Conservation (phyloP, 257 asterid genomes). For the Salvia hispanica region DNA sequence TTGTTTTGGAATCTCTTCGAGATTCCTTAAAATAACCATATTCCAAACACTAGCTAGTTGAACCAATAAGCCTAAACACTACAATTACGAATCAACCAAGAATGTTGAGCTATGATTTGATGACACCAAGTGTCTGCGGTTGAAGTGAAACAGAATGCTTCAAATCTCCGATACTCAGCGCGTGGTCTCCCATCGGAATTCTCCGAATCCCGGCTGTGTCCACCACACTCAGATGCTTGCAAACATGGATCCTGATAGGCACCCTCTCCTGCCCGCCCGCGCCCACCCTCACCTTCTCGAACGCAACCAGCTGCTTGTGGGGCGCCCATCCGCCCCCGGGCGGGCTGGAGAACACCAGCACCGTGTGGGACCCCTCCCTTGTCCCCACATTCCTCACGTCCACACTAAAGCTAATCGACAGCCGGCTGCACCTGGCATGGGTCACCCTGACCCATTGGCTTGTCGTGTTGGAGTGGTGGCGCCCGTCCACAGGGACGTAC, state of each 20-base stretch:
- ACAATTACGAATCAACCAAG: background rate
- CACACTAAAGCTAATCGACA: conserved; percentile 44
- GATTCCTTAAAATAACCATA: background rate
- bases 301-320: conserved; percentile 63
- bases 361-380: conserved; percentile 61
- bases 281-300: conserved; percentile 53
- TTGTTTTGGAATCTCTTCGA: conserved; percentile 10
- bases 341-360: conserved; percentile 66
- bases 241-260: conserved; percentile 54
- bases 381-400: conserved; percentile 64
- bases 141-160: conserved; percentile 64
- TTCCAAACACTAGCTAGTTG: background rate
- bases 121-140: conserved; percentile 47
- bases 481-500: conserved; percentile 56
- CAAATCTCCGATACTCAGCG: conserved; percentile 58
- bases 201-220: conserved; percentile 67
- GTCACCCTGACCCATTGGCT: conserved; percentile 57
- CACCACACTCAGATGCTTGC: conserved; percentile 77
- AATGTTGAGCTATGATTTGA: conserved; percentile 28
- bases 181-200: conserved; percentile 82
- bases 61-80: background rate
- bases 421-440: conserved; percentile 54
- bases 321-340: conserved; percentile 61
- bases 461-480: conserved; percentile 46
- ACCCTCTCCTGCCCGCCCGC: conserved; percentile 45